A percentile compares a stretch with the other conserved stretches of the same genome.
phyloP scores from a whole-genome alignment of 176 grass and related monocot genomes.

The Oropetium thomaeum region DNA sequence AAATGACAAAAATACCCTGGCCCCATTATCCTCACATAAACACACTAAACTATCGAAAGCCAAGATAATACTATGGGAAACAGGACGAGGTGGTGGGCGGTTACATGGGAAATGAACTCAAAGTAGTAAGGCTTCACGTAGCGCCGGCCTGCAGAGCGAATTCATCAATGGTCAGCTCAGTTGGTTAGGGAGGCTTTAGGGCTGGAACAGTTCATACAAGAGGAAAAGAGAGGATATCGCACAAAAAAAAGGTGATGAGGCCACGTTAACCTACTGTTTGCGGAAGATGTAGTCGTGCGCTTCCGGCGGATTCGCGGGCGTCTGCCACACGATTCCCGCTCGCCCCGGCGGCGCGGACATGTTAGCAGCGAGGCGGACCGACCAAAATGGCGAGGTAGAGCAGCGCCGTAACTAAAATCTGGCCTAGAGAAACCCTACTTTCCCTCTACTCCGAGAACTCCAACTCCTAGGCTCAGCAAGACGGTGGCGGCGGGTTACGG shows the following conservation, averaged over 20 bases:
- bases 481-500: no score
- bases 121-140: constrained; percentile 97
- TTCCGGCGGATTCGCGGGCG: constrained; percentile 74
- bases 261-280: constrained; percentile 44
- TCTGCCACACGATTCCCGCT: constrained; percentile 85
- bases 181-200: neutral
- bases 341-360: constrained; percentile 35
- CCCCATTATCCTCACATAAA: no score
- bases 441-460: no score
- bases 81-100: neutral
- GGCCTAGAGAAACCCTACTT: no score
- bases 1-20: neutral
- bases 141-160: constrained; percentile 54
- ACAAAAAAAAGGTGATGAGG: no score
- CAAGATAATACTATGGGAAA: neutral
- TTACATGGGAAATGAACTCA: constrained; percentile 94
- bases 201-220: neutral
- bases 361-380: no score
- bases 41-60: no score
- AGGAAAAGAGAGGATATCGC: neutral
- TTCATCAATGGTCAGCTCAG: neutral
- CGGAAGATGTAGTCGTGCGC: constrained; percentile 78
- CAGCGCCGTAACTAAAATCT: no score
- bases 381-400: no score
- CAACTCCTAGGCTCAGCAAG: no score